Evolutionary conservation across 805 yeast species (phyloP), one percentile per base, ranked within the genome.

Genomic region (Babjeviella inositovora): DNA sequence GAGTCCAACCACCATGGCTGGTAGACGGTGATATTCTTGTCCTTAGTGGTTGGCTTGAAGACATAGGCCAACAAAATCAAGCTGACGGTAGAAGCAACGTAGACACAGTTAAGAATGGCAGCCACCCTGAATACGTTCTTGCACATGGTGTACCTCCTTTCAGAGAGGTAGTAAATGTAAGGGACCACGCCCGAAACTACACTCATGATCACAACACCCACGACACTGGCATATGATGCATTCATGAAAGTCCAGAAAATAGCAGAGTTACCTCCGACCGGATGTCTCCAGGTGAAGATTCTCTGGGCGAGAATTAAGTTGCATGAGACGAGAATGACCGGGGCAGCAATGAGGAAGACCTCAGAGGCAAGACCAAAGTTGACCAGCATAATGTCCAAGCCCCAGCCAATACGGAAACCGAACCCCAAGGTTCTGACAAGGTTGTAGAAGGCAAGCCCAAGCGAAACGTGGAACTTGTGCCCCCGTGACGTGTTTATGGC

Each of bases 1-100:
- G 49, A 41, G 31, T 55, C 58, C 25, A 55, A 50, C 62, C 62
- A 55, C 61, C 60, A 55, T 8, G 62, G 57, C 29, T 55, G 62
- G 31, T 53, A 55, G 5, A 60, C 53, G 34, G 51, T 53, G 25
- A 53, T 43, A 29, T 48, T 47, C 28, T 53, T 57, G 33, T 55
- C 62, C 28, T 54, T 55, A 16, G 37, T 31, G 14, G 62, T 55
- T 21, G 61, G 60, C 17, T 52, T 49, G 31, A 55, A 53, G 24
- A 50, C 42, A 28, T 44, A 55, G 4, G 60, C 49, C 32, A 55
- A 43, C 1, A 35, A 45, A 16, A 55, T 30, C 37, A 55, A 50
- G 6, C 41, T 14, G 23, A 50, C 32, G n/a, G 60, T 42, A 2
- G 58, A 50, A 26, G 53, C 37, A 6, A 59, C 43, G 34, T 55